Base-by-base conservation (phyloP, 306 rosid species). In the Sphenostylis stenocarpa region DNA sequence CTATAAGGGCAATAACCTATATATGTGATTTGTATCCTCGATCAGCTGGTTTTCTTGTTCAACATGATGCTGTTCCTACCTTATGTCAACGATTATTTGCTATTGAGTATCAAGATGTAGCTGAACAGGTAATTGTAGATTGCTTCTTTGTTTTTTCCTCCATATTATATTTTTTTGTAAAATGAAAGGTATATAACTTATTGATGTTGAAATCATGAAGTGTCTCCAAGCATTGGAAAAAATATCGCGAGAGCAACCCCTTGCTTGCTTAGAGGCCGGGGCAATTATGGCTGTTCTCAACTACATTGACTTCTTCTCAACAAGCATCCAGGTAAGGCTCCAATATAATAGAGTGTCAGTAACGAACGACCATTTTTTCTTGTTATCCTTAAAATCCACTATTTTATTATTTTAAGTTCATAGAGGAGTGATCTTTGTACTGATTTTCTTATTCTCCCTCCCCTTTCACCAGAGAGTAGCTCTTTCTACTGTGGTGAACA, bases 191-290 rank as follows among this genome's bases (percentile, higher is more conserved):
- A 67, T 78, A 20, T 49, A 51, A 61, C 58, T 80, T 66, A 31
- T 71, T 48, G 70, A 33, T 76, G 36, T 68, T 73, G 64, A 70
- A 47, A 57, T 70, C 14, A 39, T 89, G 81, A 75, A 96, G 99
- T 96, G 99, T 84, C 84, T 96, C 81, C 94, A 88, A 93, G 98
- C 98, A 75, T 86, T 96, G 87, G 99, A 93, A 87, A 96, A 93
- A 85, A 93, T 96, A 84, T 96, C 99, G 4, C 93, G 87, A 63
- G 98, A 92, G 77, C 99, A 96, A 74, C 98, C 99, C 8, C 94
- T 90, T 43, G 97, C 96, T 15, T 96, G 99, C 88, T 85, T 96
- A 80, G 91, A 85, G 87, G 94, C 88, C 11, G 98, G 99, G 77
- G 91, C 97, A 64, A 88, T 90, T 55, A 93, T 93, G 96, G 98